Evolutionary conservation across 2,329 filamentous ascomycete genomes (phyloP).

Genomic region (Cordyceps militaris): DNA sequence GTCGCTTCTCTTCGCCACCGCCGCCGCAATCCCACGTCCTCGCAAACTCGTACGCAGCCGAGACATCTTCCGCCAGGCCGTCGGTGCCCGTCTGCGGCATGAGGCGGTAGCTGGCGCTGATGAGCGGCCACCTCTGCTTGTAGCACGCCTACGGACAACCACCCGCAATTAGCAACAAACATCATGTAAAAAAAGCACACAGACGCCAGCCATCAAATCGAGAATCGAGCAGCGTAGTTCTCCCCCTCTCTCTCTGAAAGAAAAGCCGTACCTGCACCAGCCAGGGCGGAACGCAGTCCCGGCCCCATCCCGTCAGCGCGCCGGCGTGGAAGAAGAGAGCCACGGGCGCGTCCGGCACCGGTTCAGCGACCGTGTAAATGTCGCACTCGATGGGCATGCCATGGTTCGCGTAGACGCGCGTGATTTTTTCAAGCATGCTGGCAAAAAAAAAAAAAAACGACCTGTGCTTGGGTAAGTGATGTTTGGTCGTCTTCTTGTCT

Average conservation of each 20-base stretch:
- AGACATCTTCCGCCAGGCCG: conserved; percentile 25
- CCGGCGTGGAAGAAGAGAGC: conserved; percentile 32
- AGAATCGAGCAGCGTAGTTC: background rate
- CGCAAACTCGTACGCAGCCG: conserved; percentile 27
- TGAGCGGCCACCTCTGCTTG: conserved; percentile 26
- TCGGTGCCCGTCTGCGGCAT: conserved; percentile 25
- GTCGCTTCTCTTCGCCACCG: conserved; percentile 14
- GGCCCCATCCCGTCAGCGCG: conserved; percentile 26
- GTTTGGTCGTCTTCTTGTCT: background rate
- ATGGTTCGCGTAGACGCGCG: conserved; percentile 24
- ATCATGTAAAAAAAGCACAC: background rate
- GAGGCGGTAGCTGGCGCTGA: conserved; percentile 30
- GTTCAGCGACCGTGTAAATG: conserved; percentile 24
- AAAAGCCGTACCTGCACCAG: conserved; percentile 25
- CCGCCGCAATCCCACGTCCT: conserved; percentile 15
- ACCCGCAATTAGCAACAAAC: background rate
- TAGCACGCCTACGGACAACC: conserved; percentile 21
- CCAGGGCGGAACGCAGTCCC: conserved; percentile 28
- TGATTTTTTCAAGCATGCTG: conserved; percentile 23
- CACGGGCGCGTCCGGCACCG: conserved; percentile 21
- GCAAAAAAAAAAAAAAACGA: background rate
- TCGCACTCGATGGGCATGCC: conserved; percentile 29
- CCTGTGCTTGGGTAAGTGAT: background rate
- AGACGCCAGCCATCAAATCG: background rate
- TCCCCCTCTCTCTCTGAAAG: background rate